Evolutionary conservation across 2,329 filamentous ascomycete genomes (phyloP).

Genomic region (Sporothrix humicola): DNA sequence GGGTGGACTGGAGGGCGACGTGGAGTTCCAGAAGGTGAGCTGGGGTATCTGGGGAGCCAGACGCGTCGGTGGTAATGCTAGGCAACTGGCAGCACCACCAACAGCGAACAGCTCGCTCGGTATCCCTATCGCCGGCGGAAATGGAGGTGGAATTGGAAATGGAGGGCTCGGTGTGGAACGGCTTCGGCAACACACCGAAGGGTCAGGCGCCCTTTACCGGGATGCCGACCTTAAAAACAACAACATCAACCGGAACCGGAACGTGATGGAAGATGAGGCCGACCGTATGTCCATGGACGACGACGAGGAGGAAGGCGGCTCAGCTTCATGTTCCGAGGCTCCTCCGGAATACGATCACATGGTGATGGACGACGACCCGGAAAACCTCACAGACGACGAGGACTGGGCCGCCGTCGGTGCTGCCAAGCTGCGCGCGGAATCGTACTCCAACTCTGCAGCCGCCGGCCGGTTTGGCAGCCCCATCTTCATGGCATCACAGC

Average conservation of each 20-base stretch:
- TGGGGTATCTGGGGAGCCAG: conserved; percentile 96
- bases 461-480: conserved; percentile 58
- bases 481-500: conserved; percentile 52
- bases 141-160: conserved; percentile 46
- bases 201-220: conserved; percentile 73
- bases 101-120: conserved; percentile 54
- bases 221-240: conserved; percentile 59
- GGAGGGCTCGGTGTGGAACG: conserved; percentile 49
- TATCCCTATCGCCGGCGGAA: conserved; percentile 61
- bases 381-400: conserved; percentile 91
- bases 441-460: conserved; percentile 60
- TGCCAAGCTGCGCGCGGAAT: conserved; percentile 75
- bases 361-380: conserved; percentile 72
- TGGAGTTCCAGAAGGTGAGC: conserved; percentile 92
- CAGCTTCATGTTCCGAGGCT: conserved; percentile 77
- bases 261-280: conserved; percentile 81
- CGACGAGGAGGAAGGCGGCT: conserved; percentile 70
- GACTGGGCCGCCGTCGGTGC: conserved; percentile 93
- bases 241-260: conserved; percentile 44
- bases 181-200: conserved; percentile 57
- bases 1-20: conserved; percentile 69
- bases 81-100: conserved; percentile 37
- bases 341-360: conserved; percentile 65
- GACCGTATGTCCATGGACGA: conserved; percentile 92
- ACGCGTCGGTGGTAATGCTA: conserved; percentile 54